Conservation (phyloP, 345 rosid species). For the Ceriops tagal region DNA sequence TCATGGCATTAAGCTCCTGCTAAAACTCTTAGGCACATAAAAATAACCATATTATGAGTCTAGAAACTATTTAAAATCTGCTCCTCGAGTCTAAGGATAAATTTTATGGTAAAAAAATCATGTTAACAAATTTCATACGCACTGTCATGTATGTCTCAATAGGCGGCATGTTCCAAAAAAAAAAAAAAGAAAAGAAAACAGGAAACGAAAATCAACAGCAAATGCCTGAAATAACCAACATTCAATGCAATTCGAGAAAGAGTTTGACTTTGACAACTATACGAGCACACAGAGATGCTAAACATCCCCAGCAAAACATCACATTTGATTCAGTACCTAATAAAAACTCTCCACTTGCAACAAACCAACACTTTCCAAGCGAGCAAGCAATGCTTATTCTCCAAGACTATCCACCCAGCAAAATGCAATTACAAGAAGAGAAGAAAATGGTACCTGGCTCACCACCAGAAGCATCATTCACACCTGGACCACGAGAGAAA, state of each 20-base stretch:
- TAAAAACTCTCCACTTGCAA: too few species aligned
- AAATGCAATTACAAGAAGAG: background rate
- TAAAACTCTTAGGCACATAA: background rate
- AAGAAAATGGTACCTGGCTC: conserved; percentile 40
- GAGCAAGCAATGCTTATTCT: too few species aligned
- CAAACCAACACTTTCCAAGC: too few species aligned
- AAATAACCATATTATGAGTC: background rate
- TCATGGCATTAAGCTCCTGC: background rate
- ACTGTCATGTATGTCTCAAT: background rate
- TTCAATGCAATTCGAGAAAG: too few species aligned
- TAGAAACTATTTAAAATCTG: background rate
- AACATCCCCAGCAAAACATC: too few species aligned
- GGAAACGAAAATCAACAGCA: too few species aligned
- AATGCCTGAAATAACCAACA: too few species aligned
- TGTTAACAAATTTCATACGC: background rate
- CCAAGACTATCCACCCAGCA: too few species aligned
- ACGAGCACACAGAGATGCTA: background rate
- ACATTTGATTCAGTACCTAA: too few species aligned
- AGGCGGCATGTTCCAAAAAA: background rate
- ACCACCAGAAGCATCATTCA: conserved; percentile 30
- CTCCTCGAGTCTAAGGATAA: background rate
- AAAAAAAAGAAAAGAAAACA: too few species aligned
- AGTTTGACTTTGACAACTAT: background rate
- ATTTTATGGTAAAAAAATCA: too few species aligned
- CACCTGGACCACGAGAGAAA: conserved; percentile 32